A percentile compares a stretch with the other conserved stretches of the same genome.
These are phyloP conservation scores for Magnolia sinica DNA, from an alignment of 164 flowering plant genomes.

Conservation along the genomic window DNA sequence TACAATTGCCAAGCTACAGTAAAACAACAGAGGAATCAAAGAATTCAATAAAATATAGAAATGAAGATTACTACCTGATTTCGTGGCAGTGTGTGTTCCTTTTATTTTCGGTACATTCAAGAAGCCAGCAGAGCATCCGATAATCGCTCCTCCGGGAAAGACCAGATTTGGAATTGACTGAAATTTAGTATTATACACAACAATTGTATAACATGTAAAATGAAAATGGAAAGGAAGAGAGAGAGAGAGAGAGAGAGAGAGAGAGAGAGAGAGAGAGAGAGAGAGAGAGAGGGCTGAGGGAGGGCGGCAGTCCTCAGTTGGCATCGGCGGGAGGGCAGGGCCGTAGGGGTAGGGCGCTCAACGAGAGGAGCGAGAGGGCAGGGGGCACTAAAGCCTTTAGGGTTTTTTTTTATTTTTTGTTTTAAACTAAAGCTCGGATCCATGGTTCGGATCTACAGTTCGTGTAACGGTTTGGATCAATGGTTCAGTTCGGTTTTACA, in stretches of 20 bases:
- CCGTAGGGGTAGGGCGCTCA: too few species aligned
- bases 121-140: slow-evolving; percentile 99
- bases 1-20: neutral
- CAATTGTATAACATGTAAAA: neutral
- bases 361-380: too few species aligned
- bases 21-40: neutral
- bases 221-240: neutral
- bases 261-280: too few species aligned
- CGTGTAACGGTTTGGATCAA: too few species aligned
- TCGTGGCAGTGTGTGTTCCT: slow-evolving; percentile 98
- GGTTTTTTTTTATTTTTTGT: too few species aligned
- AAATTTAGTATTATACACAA: slow-evolving; percentile 48
- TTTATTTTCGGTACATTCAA: slow-evolving; percentile 93
- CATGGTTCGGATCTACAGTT: too few species aligned
- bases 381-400: too few species aligned
- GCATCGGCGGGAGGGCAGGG: too few species aligned
- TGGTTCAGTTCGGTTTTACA: too few species aligned
- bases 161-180: slow-evolving; percentile 98
- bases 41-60: neutral
- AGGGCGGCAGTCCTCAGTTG: too few species aligned
- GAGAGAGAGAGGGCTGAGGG: too few species aligned
- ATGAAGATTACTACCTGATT: slow-evolving; percentile 57
- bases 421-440: too few species aligned
- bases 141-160: slow-evolving; percentile 97
- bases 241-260: neutral